phyloP scores from a whole-genome alignment of 75 land plant genomes.

The Isoetes taiwanensis region DNA sequence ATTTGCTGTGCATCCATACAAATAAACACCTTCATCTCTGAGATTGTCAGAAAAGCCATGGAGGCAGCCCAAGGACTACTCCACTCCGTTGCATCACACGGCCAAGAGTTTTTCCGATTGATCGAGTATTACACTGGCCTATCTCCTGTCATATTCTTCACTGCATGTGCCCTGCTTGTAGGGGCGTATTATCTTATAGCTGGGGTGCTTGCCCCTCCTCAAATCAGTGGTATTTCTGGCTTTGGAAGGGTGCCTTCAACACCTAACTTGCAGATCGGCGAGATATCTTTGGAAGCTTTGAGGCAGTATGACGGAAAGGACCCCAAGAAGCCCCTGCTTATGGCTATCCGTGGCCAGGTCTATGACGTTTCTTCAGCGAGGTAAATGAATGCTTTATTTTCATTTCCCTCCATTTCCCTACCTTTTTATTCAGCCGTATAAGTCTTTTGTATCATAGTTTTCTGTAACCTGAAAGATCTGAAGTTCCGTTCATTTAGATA shows the following conservation, averaged over 20 bases:
- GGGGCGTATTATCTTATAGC: conserved; percentile 48
- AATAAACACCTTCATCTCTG: too few species aligned
- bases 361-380: conserved; percentile 88
- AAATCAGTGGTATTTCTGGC: conserved; percentile 17
- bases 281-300: conserved; percentile 65
- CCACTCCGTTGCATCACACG: too few species aligned
- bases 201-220: conserved; percentile 29
- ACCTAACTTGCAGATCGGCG: conserved; percentile 76
- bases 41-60: too few species aligned
- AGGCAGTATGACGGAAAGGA: conserved; percentile 67
- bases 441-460: too few species aligned
- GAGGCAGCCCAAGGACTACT: too few species aligned
- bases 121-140: conserved; percentile 91
- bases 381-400: conserved; percentile 16
- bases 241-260: conserved; percentile 55
- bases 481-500: too few species aligned
- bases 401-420: too few species aligned
- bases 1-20: too few species aligned
- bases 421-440: too few species aligned
- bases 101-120: too few species aligned
- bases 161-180: conserved; percentile 36
- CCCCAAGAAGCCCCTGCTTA: conserved; percentile 65
- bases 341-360: conserved; percentile 94
- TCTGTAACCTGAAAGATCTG: too few species aligned
- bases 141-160: conserved; percentile 66